Evolutionary conservation across 2,329 filamentous ascomycete species (phyloP), one percentile per base, ranked within the genome.

Genomic region (Chlorencoelia australis): DNA sequence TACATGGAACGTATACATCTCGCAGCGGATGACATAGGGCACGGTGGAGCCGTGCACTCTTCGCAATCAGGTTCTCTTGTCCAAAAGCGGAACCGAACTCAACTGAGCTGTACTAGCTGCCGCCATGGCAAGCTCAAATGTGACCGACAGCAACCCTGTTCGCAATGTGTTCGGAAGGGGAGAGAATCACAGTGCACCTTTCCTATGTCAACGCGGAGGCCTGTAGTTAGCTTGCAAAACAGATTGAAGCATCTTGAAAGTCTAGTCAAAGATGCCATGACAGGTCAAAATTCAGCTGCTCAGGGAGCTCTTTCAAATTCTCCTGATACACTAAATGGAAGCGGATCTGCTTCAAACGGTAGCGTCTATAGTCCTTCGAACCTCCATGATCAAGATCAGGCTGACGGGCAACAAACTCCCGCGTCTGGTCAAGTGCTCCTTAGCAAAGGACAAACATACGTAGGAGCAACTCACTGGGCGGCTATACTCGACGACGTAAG

Each of bases 381-480:
- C n/a, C n/a, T n/a, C n/a, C n/a, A n/a, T n/a, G n/a, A n/a, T n/a
- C n/a, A n/a, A n/a, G n/a, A n/a, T n/a, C n/a, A n/a, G n/a, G n/a
- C n/a, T n/a, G n/a, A n/a, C n/a, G n/a, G n/a, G n/a, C n/a, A n/a
- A n/a, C 6, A 9, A 4, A 19, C 21, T 30, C 11, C 30, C 10
- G 13, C 13, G 28, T 39, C 42, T n/a, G 66, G 61, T 0, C 60
- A 67, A 33, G 60, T 73, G 4, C 59, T 73, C 13, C 56, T 59
- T 15, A 60, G 64, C 3, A 51, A 60, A 22, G 54, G 56, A 34
- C 61, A 59, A 65, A 70, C 65, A 4, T 76, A 73, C 43, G 64
- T 76, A 4, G 72, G 72, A 1, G 70, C 70, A 3, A 75, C 71
- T 31, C 71, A 76, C 41, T 74, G 71, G 44, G 68, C 74, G 59